Evolutionary conservation across 2,329 filamentous ascomycete genomes (phyloP).

Genomic region (Aspergillus japonicus): DNA sequence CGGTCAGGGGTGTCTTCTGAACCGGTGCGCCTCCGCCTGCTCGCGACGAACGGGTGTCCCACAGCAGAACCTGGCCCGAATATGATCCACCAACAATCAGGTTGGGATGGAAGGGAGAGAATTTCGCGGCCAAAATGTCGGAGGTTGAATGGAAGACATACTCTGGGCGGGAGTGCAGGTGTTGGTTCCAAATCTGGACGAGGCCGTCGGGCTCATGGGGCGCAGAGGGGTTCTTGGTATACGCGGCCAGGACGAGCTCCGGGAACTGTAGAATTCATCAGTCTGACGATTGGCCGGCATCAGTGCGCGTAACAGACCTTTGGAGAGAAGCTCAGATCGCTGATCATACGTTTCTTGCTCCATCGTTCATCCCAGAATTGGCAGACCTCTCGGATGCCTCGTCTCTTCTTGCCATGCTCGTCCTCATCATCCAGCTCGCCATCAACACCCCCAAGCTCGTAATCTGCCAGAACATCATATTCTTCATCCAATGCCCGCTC

Average conservation of each 20-base stretch:
- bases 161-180: conserved; percentile 90
- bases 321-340: conserved; percentile 89
- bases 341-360: conserved; percentile 98
- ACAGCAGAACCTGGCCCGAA: conserved; percentile 91
- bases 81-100: conserved; percentile 95
- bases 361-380: conserved; percentile 95
- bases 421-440: conserved; percentile 79
- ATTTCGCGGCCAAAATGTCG: conserved; percentile 91
- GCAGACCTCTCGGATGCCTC: conserved; percentile 69
- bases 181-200: conserved; percentile 94
- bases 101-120: conserved; percentile 98
- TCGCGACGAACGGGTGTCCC: conserved; percentile 90
- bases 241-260: conserved; percentile 87
- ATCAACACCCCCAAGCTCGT: conserved; percentile 73
- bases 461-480: conserved; percentile 94
- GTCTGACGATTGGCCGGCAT: neutral
- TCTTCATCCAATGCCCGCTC: conserved; percentile 93
- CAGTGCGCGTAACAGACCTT: conserved; percentile 54
- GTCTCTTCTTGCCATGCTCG: conserved; percentile 48
- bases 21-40: conserved; percentile 68
- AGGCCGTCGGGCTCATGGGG: conserved; percentile 91
- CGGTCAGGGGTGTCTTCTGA: conserved; percentile 92
- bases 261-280: conserved; percentile 58
- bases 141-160: conserved; percentile 96
- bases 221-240: conserved; percentile 95